A percentile compares a stretch with the other conserved stretches of the same genome.
phyloP scores from a whole-genome alignment of 2,329 filamentous ascomycete species.

The Trichophyton simii region DNA sequence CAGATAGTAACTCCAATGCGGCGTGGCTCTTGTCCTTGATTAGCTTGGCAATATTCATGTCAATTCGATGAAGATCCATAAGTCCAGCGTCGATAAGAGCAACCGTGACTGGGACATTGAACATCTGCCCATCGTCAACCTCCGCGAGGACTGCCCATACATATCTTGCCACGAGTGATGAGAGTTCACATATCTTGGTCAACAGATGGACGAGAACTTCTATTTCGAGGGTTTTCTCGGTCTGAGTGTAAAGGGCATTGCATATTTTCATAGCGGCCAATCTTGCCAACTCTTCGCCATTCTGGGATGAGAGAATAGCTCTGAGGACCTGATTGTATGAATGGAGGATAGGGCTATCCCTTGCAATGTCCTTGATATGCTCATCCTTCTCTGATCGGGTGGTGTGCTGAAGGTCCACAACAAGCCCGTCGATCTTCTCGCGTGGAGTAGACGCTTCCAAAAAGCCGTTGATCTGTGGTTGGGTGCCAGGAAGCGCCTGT shows the following conservation, averaged over 20 bases:
- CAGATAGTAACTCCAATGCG: constrained; percentile 67
- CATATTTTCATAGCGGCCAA: constrained; percentile 46
- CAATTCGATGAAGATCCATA: constrained; percentile 52
- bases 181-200: constrained; percentile 49
- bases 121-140: constrained; percentile 48
- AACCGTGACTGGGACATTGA: constrained; percentile 50
- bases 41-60: constrained; percentile 59
- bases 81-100: constrained; percentile 48
- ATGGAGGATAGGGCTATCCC: constrained; percentile 43
- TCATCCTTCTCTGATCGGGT: constrained; percentile 46
- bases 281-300: constrained; percentile 45
- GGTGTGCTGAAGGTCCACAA: constrained; percentile 45
- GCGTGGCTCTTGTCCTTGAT: constrained; percentile 57
- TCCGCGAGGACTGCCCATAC: constrained; percentile 38
- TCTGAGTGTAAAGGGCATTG: constrained; percentile 44
- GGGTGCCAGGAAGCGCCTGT: constrained; percentile 25
- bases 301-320: constrained; percentile 41
- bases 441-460: constrained; percentile 42
- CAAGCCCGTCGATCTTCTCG: constrained; percentile 42
- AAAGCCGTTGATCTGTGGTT: constrained; percentile 49
- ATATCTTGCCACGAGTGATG: constrained; percentile 43
- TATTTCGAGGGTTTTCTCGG: constrained; percentile 44
- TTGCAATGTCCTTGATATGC: constrained; percentile 44
- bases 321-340: constrained; percentile 46
- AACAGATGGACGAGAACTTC: constrained; percentile 52